These are phyloP conservation scores for Scalesia atractyloides DNA, from an alignment of 129 eudicot genomes.

Conservation along the genomic window DNA sequence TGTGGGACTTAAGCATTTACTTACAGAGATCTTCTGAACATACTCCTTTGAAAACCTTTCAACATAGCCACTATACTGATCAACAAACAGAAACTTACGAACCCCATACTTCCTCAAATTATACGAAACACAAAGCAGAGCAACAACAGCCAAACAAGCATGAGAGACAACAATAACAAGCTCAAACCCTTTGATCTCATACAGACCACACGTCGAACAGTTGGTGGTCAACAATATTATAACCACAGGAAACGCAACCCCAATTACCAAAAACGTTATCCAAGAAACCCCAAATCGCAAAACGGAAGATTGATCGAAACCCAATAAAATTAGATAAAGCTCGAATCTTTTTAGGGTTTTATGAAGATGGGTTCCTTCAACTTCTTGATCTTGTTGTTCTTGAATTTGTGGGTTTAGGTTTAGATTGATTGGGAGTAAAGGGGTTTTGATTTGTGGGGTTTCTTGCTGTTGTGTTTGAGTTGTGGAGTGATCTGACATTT, in stretches of 20 bases:
- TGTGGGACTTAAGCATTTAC: constrained; percentile 15
- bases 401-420: constrained; percentile 22
- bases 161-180: constrained; percentile 58
- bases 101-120: constrained; percentile 72
- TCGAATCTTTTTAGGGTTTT: constrained; percentile 52
- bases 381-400: too few relatives aligned
- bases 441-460: constrained; percentile 31
- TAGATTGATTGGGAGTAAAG: constrained; percentile 7
- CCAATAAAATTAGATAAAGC: constrained; percentile 41
- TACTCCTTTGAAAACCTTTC: constrained; percentile 56
- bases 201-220: constrained; percentile 54
- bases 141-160: constrained; percentile 67
- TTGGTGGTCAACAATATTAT: constrained; percentile 37
- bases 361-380: constrained; percentile 56
- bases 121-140: constrained; percentile 67
- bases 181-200: constrained; percentile 57
- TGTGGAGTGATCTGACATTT: constrained; percentile 34
- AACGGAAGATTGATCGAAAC: constrained; percentile 53
- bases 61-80: constrained; percentile 63
- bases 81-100: constrained; percentile 71
- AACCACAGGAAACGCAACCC: constrained; percentile 55
- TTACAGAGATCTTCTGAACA: constrained; percentile 60
- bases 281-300: constrained; percentile 48
- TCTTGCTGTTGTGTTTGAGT: constrained; percentile 17
- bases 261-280: constrained; percentile 48